Evolutionary conservation across 257 asterid species (phyloP).

Genomic region (Solanum tarapatanum): DNA sequence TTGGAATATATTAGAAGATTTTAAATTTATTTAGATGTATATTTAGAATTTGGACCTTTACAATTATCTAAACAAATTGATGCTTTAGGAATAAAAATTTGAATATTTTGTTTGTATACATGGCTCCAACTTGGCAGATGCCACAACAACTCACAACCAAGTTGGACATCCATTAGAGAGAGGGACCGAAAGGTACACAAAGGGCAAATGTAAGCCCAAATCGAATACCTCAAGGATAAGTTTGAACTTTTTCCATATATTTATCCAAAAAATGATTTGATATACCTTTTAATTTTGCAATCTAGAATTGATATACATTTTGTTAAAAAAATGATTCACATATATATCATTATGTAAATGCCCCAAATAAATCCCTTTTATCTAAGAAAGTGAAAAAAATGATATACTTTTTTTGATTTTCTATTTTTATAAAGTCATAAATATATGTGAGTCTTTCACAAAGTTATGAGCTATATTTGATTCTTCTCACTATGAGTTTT

Average conservation of each 20-base stretch:
- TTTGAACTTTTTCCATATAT: background rate
- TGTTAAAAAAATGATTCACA: too few species aligned
- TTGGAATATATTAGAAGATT: background rate
- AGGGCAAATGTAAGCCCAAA: background rate
- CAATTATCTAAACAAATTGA: background rate
- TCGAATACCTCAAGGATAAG: background rate
- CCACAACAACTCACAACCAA: background rate
- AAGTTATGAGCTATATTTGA: too few species aligned
- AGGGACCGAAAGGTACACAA: background rate
- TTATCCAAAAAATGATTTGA: too few species aligned
- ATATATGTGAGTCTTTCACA: too few species aligned
- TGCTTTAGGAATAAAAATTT: background rate
- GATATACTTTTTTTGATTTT: too few species aligned
- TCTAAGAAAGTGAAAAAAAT: too few species aligned
- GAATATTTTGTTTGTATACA: background rate
- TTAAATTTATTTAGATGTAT: background rate
- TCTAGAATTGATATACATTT: too few species aligned
- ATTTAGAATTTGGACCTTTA: background rate
- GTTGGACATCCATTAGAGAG: background rate
- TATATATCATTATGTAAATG: too few species aligned
- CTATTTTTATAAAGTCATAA: too few species aligned
- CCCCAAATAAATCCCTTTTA: too few species aligned
- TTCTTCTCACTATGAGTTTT: too few species aligned
- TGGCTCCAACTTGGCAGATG: background rate
- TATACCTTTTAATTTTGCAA: too few species aligned